phyloP scores from a whole-genome alignment of 495 filamentous ascomycete species.

The Thermothielavioides terrestris region DNA sequence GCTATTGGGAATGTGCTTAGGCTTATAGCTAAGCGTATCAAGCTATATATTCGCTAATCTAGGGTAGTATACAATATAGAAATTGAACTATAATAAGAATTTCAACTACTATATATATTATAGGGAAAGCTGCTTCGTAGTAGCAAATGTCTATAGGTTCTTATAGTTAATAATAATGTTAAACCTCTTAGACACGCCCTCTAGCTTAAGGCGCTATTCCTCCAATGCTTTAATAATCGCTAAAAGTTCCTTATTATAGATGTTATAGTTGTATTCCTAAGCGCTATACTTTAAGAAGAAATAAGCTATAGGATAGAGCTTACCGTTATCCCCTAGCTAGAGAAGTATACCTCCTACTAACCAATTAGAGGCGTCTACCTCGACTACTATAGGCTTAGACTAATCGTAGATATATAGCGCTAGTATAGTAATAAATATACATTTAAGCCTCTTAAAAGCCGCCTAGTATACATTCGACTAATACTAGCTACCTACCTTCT shows the following conservation, averaged over 20 bases:
- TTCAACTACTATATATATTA: slow-evolving; percentile 5
- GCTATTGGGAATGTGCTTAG: too few relatives aligned
- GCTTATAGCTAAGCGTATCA: too few relatives aligned
- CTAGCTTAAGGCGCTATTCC: slow-evolving; percentile 1
- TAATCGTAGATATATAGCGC: neutral
- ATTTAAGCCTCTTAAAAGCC: neutral
- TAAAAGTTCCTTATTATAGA: slow-evolving; percentile 16
- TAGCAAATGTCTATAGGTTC: neutral
- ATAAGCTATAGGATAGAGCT: neutral
- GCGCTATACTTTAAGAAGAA: slow-evolving; percentile 7
- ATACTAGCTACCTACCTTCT: neutral
- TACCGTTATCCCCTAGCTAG: neutral
- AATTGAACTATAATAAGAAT: slow-evolving; percentile 1
- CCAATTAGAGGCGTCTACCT: neutral
- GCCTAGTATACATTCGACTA: neutral
- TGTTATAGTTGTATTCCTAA: slow-evolving; percentile 15
- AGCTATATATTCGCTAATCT: too few relatives aligned
- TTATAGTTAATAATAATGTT: slow-evolving; percentile 4
- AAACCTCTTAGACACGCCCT: neutral
- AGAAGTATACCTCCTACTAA: neutral
- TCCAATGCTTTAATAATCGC: slow-evolving; percentile 1
- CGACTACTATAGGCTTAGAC: neutral
- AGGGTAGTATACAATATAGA: neutral
- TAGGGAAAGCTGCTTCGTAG: neutral
- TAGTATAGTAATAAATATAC: neutral